Evolutionary conservation across 345 rosid species (phyloP).

Genomic region (Aquilaria malaccensis): DNA sequence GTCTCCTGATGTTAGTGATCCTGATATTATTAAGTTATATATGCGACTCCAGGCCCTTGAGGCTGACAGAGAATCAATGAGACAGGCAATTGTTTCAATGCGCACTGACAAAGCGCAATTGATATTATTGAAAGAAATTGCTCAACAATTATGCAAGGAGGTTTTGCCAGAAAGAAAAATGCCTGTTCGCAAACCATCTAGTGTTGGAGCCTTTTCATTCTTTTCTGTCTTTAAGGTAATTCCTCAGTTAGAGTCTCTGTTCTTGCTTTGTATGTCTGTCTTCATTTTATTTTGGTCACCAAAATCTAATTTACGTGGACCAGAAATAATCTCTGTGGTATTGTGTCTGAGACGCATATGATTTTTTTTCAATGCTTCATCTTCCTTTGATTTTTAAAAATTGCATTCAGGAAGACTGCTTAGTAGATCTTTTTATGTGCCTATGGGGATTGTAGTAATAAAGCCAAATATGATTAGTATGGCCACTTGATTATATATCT

Average conservation of each 20-base stretch:
- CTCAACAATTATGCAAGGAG: conserved; percentile 84
- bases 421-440: too few relatives aligned
- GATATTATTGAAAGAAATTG: conserved; percentile 87
- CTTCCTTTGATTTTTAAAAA: background rate
- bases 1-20: conserved; percentile 53
- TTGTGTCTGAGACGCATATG: background rate
- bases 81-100: conserved; percentile 83
- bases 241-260: background rate
- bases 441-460: too few relatives aligned
- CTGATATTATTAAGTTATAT: conserved; percentile 75
- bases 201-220: conserved; percentile 36
- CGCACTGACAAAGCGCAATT: conserved; percentile 85
- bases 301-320: background rate
- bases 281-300: background rate
- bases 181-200: conserved; percentile 43
- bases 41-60: conserved; percentile 91
- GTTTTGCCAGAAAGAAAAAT: conserved; percentile 46
- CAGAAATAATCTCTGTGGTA: background rate
- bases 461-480: too few relatives aligned
- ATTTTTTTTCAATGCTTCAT: background rate
- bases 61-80: conserved; percentile 98
- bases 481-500: too few relatives aligned
- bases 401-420: too few relatives aligned
- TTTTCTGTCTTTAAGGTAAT: conserved; percentile 71
- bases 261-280: background rate